These are phyloP conservation scores for Tolypocladium sp. DNA, from an alignment of 2,329 filamentous ascomycete species.

Conservation along the genomic window DNA sequence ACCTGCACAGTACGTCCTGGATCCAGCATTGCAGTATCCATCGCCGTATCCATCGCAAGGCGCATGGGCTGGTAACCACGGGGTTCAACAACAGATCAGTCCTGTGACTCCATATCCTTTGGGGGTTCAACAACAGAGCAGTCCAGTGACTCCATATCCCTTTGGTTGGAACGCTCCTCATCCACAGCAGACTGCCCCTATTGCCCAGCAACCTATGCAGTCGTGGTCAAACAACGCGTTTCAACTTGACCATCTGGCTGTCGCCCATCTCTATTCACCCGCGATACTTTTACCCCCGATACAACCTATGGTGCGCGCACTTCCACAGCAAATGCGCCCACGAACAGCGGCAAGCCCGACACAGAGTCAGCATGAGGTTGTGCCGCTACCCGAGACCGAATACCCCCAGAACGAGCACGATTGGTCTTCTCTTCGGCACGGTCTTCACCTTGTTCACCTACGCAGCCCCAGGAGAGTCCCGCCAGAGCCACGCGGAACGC, in stretches of 20 bases:
- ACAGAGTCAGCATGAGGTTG: neutral
- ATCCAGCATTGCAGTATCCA: neutral
- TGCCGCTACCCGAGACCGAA: conserved; percentile 17
- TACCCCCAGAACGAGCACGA: conserved; percentile 32
- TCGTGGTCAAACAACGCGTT: neutral
- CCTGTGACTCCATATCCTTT: neutral
- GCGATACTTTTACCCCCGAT: neutral
- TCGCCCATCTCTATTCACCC: neutral
- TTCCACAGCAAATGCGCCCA: neutral
- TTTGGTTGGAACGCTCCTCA: neutral
- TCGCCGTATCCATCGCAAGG: neutral
- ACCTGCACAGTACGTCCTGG: neutral
- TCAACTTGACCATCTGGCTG: neutral
- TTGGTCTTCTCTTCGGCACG: conserved; percentile 27
- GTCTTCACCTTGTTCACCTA: conserved; percentile 36
- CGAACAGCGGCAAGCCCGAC: neutral
- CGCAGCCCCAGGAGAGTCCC: conserved; percentile 39
- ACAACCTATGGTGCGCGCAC: neutral
- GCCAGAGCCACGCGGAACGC: conserved; percentile 13
- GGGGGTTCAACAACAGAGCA: neutral
- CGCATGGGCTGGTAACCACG: neutral
- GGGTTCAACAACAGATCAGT: neutral
- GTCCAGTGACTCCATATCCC: neutral
- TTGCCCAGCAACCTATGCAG: neutral
- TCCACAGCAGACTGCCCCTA: neutral